phyloP scores from a whole-genome alignment of 2,329 filamentous ascomycete genomes.

The Scedosporium dehoogii region DNA sequence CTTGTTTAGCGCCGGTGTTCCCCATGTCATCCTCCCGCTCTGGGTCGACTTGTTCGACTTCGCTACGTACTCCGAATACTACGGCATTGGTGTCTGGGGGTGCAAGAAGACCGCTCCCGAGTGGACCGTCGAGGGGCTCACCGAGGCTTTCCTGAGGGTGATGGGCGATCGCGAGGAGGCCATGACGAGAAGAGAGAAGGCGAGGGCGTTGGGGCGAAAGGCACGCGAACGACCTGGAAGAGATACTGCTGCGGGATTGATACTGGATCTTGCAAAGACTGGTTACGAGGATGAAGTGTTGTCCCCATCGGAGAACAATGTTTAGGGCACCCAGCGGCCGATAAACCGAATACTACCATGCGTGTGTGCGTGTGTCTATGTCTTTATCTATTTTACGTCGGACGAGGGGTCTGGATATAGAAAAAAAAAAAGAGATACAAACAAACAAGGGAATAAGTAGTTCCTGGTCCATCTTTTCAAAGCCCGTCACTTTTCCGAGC shows the following conservation, averaged over 20 bases:
- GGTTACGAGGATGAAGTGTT: neutral
- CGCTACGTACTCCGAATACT: conserved; percentile 28
- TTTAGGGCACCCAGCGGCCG: too few species aligned
- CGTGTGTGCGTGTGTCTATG: too few species aligned
- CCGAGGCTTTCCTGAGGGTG: conserved; percentile 15
- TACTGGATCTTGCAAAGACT: neutral
- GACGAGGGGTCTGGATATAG: too few species aligned
- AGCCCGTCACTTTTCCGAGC: too few species aligned
- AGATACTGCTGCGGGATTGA: conserved; percentile 7
- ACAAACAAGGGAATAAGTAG: too few species aligned
- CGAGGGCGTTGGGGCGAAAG: conserved; percentile 11
- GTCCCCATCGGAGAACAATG: too few species aligned
- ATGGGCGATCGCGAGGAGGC: conserved; percentile 9
- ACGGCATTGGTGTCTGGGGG: conserved; percentile 30
- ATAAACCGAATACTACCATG: too few species aligned
- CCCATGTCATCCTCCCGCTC: conserved; percentile 33
- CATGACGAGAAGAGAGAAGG: conserved; percentile 11
- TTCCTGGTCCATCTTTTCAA: too few species aligned
- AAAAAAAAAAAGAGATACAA: too few species aligned
- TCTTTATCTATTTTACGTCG: too few species aligned
- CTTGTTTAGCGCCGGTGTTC: conserved; percentile 26
- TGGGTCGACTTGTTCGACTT: conserved; percentile 38
- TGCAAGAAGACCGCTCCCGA: conserved; percentile 23
- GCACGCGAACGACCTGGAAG: conserved; percentile 5
- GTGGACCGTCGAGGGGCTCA: conserved; percentile 17